These are phyloP conservation scores for Calonectria pteridis DNA, from an alignment of 2,329 filamentous ascomycete genomes.

Conservation along the genomic window DNA sequence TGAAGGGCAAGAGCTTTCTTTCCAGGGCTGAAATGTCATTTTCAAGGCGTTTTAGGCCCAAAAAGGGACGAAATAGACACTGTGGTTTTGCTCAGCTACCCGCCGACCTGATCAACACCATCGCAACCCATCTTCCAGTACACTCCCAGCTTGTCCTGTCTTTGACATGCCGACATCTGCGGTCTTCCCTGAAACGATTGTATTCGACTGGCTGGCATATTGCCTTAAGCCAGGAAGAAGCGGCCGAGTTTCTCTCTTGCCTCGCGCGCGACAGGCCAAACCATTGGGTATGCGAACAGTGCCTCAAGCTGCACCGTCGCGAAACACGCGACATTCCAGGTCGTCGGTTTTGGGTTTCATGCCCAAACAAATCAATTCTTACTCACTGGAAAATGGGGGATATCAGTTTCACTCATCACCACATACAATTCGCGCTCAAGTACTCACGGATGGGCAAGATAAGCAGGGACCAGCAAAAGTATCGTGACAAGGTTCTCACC, in stretches of 20 bases:
- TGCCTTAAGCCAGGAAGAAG: not conserved
- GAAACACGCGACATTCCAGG: not conserved
- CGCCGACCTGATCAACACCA: slow-evolving; percentile 2
- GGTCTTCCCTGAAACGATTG: not conserved
- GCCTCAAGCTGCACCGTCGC: slow-evolving; percentile 15
- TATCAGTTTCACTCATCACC: not conserved
- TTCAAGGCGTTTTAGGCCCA: too few relatives aligned
- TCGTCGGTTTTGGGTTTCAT: not conserved
- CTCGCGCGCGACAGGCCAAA: slow-evolving; percentile 20
- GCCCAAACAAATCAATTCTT: not conserved
- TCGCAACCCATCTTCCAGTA: not conserved
- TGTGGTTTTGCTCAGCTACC: not conserved
- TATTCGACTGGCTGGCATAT: not conserved
- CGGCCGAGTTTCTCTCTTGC: slow-evolving; percentile 14
- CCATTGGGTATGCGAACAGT: slow-evolving; percentile 28
- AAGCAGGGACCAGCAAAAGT: not conserved
- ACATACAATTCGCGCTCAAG: slow-evolving; percentile 29
- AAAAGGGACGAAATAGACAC: not conserved
- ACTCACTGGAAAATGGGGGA: too few relatives aligned
- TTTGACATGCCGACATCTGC: not conserved
- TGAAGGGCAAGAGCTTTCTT: not conserved
- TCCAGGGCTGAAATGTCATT: not conserved
- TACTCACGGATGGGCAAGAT: slow-evolving; percentile 20
- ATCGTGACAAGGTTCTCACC: slow-evolving; percentile 16
- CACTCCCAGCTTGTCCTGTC: slow-evolving; percentile 14